phyloP scores from a whole-genome alignment of 1,284 basidiomycete species.

The Ceratobasidium sp. region DNA sequence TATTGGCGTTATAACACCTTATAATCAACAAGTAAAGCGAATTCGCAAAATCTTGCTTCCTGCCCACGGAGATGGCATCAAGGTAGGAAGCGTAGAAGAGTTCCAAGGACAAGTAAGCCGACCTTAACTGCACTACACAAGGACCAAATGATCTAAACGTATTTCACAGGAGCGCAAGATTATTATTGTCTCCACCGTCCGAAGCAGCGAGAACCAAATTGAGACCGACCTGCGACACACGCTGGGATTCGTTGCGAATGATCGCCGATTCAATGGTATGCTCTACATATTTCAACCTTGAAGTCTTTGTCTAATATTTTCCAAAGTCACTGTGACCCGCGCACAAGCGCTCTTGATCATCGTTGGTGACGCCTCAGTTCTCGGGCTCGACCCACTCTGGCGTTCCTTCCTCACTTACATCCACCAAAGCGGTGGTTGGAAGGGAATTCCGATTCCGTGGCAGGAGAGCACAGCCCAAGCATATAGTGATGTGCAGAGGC shows the following conservation, averaged over 20 bases:
- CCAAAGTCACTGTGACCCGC: slow-evolving; percentile 69
- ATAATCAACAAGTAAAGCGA: slow-evolving; percentile 68
- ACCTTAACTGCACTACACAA: not conserved
- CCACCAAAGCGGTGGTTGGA: slow-evolving; percentile 64
- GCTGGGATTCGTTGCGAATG: slow-evolving; percentile 71
- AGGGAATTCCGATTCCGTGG: slow-evolving; percentile 66
- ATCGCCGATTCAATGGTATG: slow-evolving; percentile 74
- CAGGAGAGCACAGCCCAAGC: slow-evolving; percentile 58
- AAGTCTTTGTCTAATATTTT: slow-evolving; percentile 55
- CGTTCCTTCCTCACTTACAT: slow-evolving; percentile 69
- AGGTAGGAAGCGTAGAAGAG: slow-evolving; percentile 73
- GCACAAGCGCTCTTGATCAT: slow-evolving; percentile 72
- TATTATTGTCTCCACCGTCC: slow-evolving; percentile 74
- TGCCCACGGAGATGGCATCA: slow-evolving; percentile 60
- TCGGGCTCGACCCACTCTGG: slow-evolving; percentile 69
- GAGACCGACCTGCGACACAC: slow-evolving; percentile 64
- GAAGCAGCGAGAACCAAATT: slow-evolving; percentile 70
- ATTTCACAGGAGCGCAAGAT: slow-evolving; percentile 65
- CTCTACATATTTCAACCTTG: slow-evolving; percentile 18
- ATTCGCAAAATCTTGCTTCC: slow-evolving; percentile 60
- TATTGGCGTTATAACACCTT: slow-evolving; percentile 70
- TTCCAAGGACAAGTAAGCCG: slow-evolving; percentile 71
- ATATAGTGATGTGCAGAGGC: slow-evolving; percentile 46
- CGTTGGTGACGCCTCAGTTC: slow-evolving; percentile 68
- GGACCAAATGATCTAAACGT: not conserved